phyloP scores from a whole-genome alignment of 495 filamentous ascomycete species.

The Astrothelium subdiscretum region DNA sequence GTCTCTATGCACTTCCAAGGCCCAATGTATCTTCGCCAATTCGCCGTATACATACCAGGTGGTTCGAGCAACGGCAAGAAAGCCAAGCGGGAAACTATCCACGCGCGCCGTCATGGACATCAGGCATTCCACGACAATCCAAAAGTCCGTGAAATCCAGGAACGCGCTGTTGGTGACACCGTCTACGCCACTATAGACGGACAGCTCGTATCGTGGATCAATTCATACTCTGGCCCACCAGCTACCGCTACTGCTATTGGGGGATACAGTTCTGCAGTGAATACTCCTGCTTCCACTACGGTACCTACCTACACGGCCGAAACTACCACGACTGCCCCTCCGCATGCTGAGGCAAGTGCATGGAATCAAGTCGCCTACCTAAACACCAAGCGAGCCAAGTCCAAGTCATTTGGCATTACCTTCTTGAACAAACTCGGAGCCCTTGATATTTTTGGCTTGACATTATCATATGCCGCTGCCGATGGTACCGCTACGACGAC shows the following conservation, averaged over 20 bases:
- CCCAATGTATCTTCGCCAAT: conserved; percentile 46
- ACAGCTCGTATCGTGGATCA: conserved; percentile 48
- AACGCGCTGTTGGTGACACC: conserved; percentile 15
- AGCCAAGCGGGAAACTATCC: conserved; percentile 19
- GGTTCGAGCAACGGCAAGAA: conserved; percentile 19
- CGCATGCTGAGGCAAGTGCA: not conserved
- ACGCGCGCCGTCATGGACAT: conserved; percentile 28
- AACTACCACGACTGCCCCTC: not conserved
- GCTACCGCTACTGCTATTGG: conserved; percentile 18
- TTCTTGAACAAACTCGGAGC: not conserved
- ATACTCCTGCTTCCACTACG: not conserved
- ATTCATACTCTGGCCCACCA: conserved; percentile 43
- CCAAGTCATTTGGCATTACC: not conserved
- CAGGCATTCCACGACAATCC: conserved; percentile 25
- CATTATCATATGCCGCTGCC: conserved; percentile 46
- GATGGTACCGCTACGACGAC: conserved; percentile 37
- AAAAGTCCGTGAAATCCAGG: conserved; percentile 6
- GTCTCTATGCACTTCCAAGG: conserved; percentile 60
- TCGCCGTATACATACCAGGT: conserved; percentile 50
- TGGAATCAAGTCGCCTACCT: not conserved
- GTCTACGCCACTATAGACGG: conserved; percentile 56
- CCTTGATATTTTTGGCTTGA: conserved; percentile 42
- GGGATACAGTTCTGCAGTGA: conserved; percentile 10
- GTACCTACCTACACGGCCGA: not conserved
- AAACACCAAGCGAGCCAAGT: not conserved